Evolutionary conservation across 2,329 filamentous ascomycete species (phyloP), one percentile per base, ranked within the genome.

Genomic region (Chalaropsis ovoidea): DNA sequence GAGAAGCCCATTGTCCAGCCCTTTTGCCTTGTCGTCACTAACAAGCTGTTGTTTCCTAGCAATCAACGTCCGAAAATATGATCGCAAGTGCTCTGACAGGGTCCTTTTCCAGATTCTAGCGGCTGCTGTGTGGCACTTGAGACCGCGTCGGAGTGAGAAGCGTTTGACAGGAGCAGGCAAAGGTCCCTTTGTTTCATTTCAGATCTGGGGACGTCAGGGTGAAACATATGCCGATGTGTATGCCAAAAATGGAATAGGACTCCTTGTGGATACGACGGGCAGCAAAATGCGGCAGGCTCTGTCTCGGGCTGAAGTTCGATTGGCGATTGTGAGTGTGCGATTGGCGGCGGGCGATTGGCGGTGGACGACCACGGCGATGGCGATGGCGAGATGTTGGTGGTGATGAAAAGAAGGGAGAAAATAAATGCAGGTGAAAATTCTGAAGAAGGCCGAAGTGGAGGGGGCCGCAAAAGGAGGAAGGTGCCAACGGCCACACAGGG

Each of bases 81-180:
- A 39, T 39, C 27, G 52, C 17, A 35, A 22, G 27, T n/a, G 15
- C 3, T n/a, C 22, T 35, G 52, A n/a, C 10, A 35, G 52, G 17
- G 10, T 19, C 15, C 35, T 58, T 58, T 58, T 58, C 13, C 4
- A 35, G 52, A 17, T 22, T n/a, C 52, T 58, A 24, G 19, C 52
- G 27, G 27, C 24, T 58, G 15, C 8, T 35, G n/a, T 31, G 52
- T 35, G 52, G 52, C 52, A 58, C 52, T 58, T 58, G 52, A 58
- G 52, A 58, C 52, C 52, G 52, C 52, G 4, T 58, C 52, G 24
- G 52, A 58, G 52, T 58, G 52, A 58, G 27, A 58, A 58, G 52
- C 17, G 52, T 58, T 58, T 58, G 52, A 58, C 52, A 31, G 52
- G 8, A 35, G 11, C 24, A 35, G 7, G 52, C 24, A 35, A 58